A percentile compares a stretch with the other conserved stretches of the same genome.
Conservation (phyloP, 2,329 filamentous ascomycete species). For the Alternaria brassicicola region DNA sequence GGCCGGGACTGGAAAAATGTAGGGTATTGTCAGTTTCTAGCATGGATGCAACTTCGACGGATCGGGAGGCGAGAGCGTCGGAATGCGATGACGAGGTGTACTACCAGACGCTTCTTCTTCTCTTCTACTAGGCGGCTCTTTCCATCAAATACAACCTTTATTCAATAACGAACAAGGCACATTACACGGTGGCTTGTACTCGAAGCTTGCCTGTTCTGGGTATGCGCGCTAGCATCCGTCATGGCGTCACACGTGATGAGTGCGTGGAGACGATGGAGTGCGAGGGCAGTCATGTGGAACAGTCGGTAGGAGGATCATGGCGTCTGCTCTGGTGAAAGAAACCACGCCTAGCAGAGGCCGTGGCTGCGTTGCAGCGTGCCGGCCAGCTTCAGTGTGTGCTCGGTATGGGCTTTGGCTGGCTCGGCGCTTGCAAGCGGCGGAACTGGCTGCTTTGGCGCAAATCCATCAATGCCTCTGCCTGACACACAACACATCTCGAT, state of each 20-base stretch:
- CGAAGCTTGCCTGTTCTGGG: constrained; percentile 3
- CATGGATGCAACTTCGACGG: constrained; percentile 34
- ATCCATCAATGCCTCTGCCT: constrained; percentile 27
- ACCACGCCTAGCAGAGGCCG: neutral
- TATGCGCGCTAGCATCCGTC: constrained; percentile 15
- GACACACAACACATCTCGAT: constrained; percentile 46
- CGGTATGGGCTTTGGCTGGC: constrained; percentile 18
- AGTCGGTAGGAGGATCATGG: neutral
- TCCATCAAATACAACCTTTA: constrained; percentile 26
- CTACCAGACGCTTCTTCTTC: constrained; percentile 15
- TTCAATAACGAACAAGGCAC: constrained; percentile 3
- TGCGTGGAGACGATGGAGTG: constrained; percentile 9
- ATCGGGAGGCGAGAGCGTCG: constrained; percentile 33
- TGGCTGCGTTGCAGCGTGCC: neutral
- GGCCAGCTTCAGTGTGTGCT: neutral
- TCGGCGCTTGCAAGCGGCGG: constrained; percentile 24
- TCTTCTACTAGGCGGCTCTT: constrained; percentile 19
- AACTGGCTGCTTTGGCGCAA: constrained; percentile 20
- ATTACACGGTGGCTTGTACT: constrained; percentile 6
- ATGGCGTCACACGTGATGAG: constrained; percentile 16
- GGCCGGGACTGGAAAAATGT: constrained; percentile 13
- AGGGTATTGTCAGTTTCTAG: constrained; percentile 33
- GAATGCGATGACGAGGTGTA: constrained; percentile 13
- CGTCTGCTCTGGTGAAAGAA: neutral
- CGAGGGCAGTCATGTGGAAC: neutral